These are phyloP conservation scores for Candida tunisiensis DNA, from an alignment of 1,139 yeast species.

Conservation along the genomic window DNA sequence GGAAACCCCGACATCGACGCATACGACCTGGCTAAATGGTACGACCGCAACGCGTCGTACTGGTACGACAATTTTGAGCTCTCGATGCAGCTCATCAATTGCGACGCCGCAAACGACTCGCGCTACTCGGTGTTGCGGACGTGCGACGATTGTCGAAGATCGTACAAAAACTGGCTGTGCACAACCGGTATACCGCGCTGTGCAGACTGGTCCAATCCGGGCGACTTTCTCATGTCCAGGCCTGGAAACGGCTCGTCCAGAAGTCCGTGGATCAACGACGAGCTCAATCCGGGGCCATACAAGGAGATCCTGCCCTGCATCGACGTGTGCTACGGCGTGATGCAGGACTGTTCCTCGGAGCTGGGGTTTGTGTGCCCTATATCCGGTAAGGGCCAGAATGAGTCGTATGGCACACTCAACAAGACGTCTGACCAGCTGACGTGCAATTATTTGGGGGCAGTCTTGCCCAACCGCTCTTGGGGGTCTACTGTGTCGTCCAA, in stretches of 20 bases:
- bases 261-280: constrained; percentile 37
- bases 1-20: constrained; percentile 20
- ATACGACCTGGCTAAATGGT: constrained; percentile 27
- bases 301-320: constrained; percentile 79
- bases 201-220: constrained; percentile 29
- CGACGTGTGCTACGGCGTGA: constrained; percentile 62
- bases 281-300: constrained; percentile 48
- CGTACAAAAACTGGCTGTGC: constrained; percentile 84
- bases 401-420: constrained; percentile 13
- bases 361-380: constrained; percentile 65
- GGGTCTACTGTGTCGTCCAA: no score
- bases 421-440: neutral
- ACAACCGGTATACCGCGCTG: constrained; percentile 86
- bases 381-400: constrained; percentile 3
- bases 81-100: constrained; percentile 61
- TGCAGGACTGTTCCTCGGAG: constrained; percentile 67
- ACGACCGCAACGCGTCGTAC: constrained; percentile 44
- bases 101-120: constrained; percentile 57
- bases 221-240: constrained; percentile 32
- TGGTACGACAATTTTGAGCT: constrained; percentile 51
- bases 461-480: no score
- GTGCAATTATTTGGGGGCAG: no score
- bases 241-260: constrained; percentile 39
- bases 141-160: constrained; percentile 53
- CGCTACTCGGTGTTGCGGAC: constrained; percentile 55